Conservation (phyloP, 2,329 filamentous ascomycete species). For the Pestalotiopsis sp. region DNA sequence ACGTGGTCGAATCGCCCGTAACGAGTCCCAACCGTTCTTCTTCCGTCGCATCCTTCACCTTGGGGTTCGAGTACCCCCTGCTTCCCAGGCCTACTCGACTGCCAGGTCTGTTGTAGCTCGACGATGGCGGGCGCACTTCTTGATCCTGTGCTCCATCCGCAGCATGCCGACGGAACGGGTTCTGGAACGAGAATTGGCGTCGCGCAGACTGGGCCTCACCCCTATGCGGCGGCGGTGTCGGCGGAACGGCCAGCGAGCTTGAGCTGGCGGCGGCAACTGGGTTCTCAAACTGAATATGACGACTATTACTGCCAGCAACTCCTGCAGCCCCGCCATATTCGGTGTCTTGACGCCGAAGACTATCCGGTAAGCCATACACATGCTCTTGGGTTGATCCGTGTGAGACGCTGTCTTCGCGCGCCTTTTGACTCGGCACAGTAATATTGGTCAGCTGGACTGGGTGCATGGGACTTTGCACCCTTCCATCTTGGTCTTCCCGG, state of each 20-base stretch:
- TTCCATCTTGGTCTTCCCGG: constrained; percentile 35
- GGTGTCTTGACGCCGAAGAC: constrained; percentile 41
- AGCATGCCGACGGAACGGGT: constrained; percentile 69
- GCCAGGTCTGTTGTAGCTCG: constrained; percentile 27
- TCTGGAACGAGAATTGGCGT: constrained; percentile 91
- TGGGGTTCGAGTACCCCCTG: constrained; percentile 42
- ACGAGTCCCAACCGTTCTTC: constrained; percentile 84
- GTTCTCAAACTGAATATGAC: constrained; percentile 50
- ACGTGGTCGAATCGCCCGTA: constrained; percentile 61
- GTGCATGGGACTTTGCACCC: constrained; percentile 57
- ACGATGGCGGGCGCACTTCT: constrained; percentile 24
- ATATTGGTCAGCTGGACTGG: constrained; percentile 67
- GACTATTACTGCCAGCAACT: constrained; percentile 31
- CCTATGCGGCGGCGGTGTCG: constrained; percentile 59
- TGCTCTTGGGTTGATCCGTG: constrained; percentile 44
- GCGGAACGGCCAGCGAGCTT: constrained; percentile 43
- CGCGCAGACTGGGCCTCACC: constrained; percentile 48
- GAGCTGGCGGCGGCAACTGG: constrained; percentile 40
- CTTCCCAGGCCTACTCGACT: constrained; percentile 34
- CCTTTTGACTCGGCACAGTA: constrained; percentile 48
- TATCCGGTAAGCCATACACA: constrained; percentile 50
- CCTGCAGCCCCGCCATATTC: constrained; percentile 49
- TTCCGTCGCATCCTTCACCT: constrained; percentile 65
- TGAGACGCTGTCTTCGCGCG: constrained; percentile 41
- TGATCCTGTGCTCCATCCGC: constrained; percentile 30